Conservation (phyloP, 208 protist species). For the Trypanosoma theileri region DNA sequence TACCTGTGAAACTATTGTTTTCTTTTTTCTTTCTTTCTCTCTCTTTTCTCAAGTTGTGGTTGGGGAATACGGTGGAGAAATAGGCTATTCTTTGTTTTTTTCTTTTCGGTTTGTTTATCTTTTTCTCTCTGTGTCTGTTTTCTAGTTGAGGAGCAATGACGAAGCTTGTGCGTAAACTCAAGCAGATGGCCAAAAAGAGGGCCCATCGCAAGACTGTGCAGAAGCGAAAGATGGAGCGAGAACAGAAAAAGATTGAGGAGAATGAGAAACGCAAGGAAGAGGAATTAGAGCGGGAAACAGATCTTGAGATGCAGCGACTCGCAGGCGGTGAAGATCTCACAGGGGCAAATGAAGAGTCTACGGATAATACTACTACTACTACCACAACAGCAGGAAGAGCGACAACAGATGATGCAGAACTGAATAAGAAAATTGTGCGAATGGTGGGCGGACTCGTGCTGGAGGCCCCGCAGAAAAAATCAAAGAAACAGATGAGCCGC, state of each 20-base stretch:
- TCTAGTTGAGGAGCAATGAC: conserved; percentile 48
- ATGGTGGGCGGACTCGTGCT: conserved; percentile 69
- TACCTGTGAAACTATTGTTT: not conserved
- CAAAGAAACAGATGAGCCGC: conserved; percentile 71
- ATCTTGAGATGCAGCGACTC: conserved; percentile 62
- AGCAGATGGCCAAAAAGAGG: conserved; percentile 88
- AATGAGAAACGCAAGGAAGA: conserved; percentile 37
- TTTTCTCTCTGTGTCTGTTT: not conserved
- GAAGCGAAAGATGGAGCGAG: conserved; percentile 76
- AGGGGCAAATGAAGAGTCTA: too few relatives aligned
- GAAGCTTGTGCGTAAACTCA: conserved; percentile 86
- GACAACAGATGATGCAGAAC: not conserved
- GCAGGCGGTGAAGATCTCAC: conserved; percentile 14
- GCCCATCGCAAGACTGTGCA: conserved; percentile 86
- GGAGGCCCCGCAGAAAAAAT: conserved; percentile 50
- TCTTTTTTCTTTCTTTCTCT: conserved; percentile 18
- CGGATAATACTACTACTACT: too few relatives aligned
- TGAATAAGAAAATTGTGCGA: conserved; percentile 41
- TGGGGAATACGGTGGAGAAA: not conserved
- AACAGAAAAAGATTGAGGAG: conserved; percentile 51
- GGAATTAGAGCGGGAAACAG: conserved; percentile 54
- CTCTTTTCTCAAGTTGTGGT: not conserved
- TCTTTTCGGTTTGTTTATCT: not conserved
- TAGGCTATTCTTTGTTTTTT: not conserved
- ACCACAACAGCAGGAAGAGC: not conserved